Percentiles rank a stretch among this genome's conserved stretches.
phyloP scores from a whole-genome alignment of 345 rosid species.

The Lenwebbia sp. region DNA sequence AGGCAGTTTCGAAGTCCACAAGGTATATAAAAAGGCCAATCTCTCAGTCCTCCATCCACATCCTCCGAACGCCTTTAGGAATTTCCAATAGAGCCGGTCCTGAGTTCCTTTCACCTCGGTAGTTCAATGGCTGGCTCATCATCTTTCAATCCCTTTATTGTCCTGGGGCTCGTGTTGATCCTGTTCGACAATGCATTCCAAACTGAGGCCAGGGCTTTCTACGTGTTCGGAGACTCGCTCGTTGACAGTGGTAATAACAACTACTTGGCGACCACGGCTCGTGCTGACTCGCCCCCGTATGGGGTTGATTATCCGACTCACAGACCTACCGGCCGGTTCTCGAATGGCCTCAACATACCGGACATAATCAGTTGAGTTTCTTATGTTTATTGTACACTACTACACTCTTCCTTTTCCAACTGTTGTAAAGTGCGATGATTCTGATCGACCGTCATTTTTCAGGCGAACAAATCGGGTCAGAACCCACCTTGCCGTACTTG shows the following conservation, averaged over 20 bases:
- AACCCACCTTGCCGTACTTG: conserved; percentile 64
- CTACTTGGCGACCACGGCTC: conserved; percentile 56
- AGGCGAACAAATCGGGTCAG: conserved; percentile 68
- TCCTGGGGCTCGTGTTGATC: too few species aligned
- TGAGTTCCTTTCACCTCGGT: too few species aligned
- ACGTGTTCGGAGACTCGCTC: conserved; percentile 2
- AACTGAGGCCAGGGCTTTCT: background rate
- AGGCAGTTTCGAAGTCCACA: too few species aligned
- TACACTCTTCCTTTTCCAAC: background rate
- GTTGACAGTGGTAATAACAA: conserved; percentile 1
- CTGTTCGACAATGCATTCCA: too few species aligned
- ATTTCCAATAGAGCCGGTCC: too few species aligned
- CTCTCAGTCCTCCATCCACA: too few species aligned
- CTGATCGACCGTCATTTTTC: background rate
- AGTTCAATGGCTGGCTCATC: too few species aligned
- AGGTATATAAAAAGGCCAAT: too few species aligned
- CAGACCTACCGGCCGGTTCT: conserved; percentile 74
- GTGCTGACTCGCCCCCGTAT: conserved; percentile 74
- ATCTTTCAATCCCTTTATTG: too few species aligned
- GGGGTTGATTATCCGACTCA: conserved; percentile 71
- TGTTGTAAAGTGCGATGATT: too few species aligned
- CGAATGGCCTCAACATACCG: conserved; percentile 86
- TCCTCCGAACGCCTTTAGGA: too few species aligned
- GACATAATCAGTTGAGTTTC: conserved; percentile 53
- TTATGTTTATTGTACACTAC: background rate